Evolutionary conservation across 176 grass and related monocot genomes (phyloP).

Genomic region (Avena eriantha): DNA sequence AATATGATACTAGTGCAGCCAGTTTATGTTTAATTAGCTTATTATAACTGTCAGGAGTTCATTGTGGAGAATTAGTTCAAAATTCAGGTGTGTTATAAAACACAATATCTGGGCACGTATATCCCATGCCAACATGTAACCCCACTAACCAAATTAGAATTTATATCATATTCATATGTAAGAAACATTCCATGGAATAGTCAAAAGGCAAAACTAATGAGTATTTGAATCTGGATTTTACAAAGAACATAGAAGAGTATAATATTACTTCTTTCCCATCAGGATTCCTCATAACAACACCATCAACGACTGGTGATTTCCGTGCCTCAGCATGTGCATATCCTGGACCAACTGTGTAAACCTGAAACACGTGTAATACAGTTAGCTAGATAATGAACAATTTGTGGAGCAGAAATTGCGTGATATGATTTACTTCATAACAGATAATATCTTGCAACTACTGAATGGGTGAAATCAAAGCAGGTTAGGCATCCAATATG

Average conservation of each 20-base stretch:
- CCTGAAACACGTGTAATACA: conserved; percentile 60
- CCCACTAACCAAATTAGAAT: conserved; percentile 19
- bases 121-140: background rate
- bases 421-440: conserved; percentile 19
- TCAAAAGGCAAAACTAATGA: conserved; percentile 2
- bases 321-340: conserved; percentile 99
- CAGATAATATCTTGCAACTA: background rate
- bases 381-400: conserved; percentile 30
- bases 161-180: background rate
- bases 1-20: background rate
- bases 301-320: conserved; percentile 98
- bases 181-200: conserved; percentile 10
- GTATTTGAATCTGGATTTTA: conserved; percentile 32
- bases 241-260: conserved; percentile 25
- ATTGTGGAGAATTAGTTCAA: conserved; percentile 18
- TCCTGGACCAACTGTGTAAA: conserved; percentile 95
- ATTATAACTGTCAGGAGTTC: background rate
- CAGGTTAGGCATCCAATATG: background rate
- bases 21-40: conserved; percentile 2
- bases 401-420: conserved; percentile 5
- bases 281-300: conserved; percentile 97
- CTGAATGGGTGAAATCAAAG: background rate
- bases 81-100: background rate
- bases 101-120: conserved; percentile 10
- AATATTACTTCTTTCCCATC: conserved; percentile 91